phyloP scores from a whole-genome alignment of 2,329 filamentous ascomycete species.

The Stagonosporopsis cucurbitacearum region DNA sequence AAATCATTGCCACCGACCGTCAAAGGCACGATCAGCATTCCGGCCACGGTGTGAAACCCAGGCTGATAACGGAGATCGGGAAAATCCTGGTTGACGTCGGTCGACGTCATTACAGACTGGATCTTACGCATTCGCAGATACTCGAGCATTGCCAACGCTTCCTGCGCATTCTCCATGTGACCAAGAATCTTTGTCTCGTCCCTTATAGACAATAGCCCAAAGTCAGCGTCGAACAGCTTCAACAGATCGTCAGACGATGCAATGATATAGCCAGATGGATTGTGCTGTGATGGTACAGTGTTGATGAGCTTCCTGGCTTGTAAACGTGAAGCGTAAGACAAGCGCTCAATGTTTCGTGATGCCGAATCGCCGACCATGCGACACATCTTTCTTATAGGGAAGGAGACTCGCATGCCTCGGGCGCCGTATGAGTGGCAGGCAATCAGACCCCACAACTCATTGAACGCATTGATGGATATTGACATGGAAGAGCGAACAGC shows the following conservation, averaged over 20 bases:
- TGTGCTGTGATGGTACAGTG: conserved; percentile 78
- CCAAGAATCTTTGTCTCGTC: conserved; percentile 91
- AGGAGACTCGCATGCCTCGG: conserved; percentile 86
- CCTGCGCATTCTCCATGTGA: conserved; percentile 75
- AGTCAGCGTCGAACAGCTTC: conserved; percentile 85
- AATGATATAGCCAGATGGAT: conserved; percentile 88
- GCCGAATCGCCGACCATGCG: conserved; percentile 84
- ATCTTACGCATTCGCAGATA: conserved; percentile 79
- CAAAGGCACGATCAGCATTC: conserved; percentile 80
- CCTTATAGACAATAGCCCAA: conserved; percentile 80
- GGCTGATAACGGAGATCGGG: conserved; percentile 80
- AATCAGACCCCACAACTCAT: conserved; percentile 86
- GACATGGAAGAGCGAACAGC: conserved; percentile 93
- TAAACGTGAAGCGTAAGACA: conserved; percentile 83
- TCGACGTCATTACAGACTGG: conserved; percentile 77
- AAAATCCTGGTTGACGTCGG: conserved; percentile 77
- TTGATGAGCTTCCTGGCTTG: conserved; percentile 90
- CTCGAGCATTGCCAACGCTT: conserved; percentile 82
- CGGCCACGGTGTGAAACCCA: conserved; percentile 79
- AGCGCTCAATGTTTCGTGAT: conserved; percentile 83
- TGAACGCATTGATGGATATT: conserved; percentile 86
- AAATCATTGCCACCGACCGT: conserved; percentile 80
- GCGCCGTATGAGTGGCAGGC: conserved; percentile 82
- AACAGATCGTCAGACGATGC: conserved; percentile 86
- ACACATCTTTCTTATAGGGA: conserved; percentile 92